Conservation (phyloP, 495 filamentous ascomycete genomes). For the Eremomyces bilateralis region DNA sequence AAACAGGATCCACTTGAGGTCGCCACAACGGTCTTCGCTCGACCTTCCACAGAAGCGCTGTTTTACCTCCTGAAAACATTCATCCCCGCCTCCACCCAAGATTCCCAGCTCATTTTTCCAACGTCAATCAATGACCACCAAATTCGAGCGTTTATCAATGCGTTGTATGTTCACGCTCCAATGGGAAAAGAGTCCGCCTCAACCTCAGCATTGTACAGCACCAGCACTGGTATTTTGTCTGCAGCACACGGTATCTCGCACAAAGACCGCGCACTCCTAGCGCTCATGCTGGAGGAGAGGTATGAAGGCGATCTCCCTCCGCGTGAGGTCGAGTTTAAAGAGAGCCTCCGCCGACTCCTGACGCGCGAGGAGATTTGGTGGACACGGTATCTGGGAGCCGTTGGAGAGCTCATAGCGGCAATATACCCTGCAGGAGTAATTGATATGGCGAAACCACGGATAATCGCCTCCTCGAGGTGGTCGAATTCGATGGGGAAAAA, state of each 20-base stretch:
- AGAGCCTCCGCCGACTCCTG: no score
- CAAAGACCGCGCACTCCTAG: slow-evolving; percentile 43
- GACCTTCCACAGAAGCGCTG: slow-evolving; percentile 20
- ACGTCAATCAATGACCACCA: slow-evolving; percentile 13
- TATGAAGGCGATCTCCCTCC: no score
- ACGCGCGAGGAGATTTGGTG: slow-evolving; percentile 29
- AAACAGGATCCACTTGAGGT: slow-evolving; percentile 41
- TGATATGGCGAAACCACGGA: no score
- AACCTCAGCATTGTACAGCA: slow-evolving; percentile 46
- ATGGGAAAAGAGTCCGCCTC: slow-evolving; percentile 25
- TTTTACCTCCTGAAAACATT: slow-evolving; percentile 24
- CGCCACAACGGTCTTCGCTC: slow-evolving; percentile 31
- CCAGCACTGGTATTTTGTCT: slow-evolving; percentile 44
- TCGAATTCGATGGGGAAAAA: no score
- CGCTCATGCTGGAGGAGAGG: slow-evolving; percentile 50
- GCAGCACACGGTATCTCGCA: slow-evolving; percentile 52
- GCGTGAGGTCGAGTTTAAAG: no score
- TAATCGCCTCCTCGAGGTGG: no score
- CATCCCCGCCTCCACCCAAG: slow-evolving; percentile 17
- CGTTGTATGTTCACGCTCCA: slow-evolving; percentile 7
- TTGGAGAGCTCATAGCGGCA: slow-evolving; percentile 23
- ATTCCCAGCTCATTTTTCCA: neutral
- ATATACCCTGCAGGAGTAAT: slow-evolving; percentile 32
- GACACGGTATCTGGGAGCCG: slow-evolving; percentile 37
- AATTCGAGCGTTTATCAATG: slow-evolving; percentile 9